A percentile compares a stretch with the other conserved stretches of the same genome.
These are phyloP conservation scores for Davidsoniella australis DNA, from an alignment of 2,329 filamentous ascomycete genomes.

Conservation along the genomic window DNA sequence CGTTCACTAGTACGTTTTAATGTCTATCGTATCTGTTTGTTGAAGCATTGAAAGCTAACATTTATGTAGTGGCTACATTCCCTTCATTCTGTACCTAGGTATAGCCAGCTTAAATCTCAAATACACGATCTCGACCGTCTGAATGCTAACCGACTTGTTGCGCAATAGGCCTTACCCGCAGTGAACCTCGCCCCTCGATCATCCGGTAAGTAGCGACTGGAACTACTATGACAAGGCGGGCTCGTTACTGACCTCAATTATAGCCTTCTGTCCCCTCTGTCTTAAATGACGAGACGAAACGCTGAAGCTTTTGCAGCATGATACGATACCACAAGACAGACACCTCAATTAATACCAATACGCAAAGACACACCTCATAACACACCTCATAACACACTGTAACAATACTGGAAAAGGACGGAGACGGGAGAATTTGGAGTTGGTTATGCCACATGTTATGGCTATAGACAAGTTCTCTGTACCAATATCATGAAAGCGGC, in stretches of 20 bases:
- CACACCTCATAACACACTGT: background rate
- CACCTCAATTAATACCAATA: background rate
- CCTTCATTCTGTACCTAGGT: constrained; percentile 93
- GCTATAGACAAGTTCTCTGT: too few species aligned
- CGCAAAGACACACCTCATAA: background rate
- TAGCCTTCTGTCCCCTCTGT: constrained; percentile 48
- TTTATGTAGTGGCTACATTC: constrained; percentile 66
- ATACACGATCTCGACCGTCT: background rate
- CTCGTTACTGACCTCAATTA: background rate
- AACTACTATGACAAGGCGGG: background rate
- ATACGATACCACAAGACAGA: too few species aligned
- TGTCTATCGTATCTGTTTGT: background rate
- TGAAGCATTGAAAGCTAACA: background rate
- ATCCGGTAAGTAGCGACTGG: constrained; percentile 30
- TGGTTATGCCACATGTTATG: too few species aligned
- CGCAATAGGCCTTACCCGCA: constrained; percentile 68
- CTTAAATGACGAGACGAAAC: constrained; percentile 23
- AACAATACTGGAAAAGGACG: background rate
- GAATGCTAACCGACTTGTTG: constrained; percentile 16
- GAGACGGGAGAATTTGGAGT: too few species aligned
- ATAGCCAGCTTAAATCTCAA: constrained; percentile 20
- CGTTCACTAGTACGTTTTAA: constrained; percentile 72
- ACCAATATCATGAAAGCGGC: too few species aligned
- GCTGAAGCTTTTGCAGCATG: background rate
- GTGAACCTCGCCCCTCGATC: constrained; percentile 68